phyloP scores from a whole-genome alignment of 352 stramenopile genomes.

The Elongisporangium anandrum region DNA sequence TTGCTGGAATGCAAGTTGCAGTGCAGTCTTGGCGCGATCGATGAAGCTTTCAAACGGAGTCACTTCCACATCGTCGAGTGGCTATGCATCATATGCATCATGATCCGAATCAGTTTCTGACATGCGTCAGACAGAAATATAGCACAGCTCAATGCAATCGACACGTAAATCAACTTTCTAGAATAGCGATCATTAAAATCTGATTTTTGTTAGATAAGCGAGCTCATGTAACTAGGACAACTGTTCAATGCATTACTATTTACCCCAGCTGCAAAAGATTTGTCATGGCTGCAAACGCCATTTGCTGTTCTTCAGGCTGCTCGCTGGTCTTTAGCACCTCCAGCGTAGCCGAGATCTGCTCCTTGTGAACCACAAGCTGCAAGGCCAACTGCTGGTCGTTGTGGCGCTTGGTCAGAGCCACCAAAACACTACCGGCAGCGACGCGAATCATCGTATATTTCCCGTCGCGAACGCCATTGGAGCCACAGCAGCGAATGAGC shows the following conservation, averaged over 20 bases:
- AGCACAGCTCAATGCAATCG: background rate
- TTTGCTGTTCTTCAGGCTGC: conserved; percentile 59
- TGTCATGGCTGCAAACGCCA: conserved; percentile 42
- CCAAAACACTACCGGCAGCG: conserved; percentile 43
- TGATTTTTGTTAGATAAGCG: background rate
- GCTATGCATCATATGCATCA: background rate
- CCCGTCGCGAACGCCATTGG: conserved; percentile 49
- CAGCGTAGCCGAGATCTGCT: conserved; percentile 34
- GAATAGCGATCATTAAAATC: background rate
- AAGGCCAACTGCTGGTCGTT: conserved; percentile 29
- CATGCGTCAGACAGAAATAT: background rate
- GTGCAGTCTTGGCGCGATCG: too few relatives aligned
- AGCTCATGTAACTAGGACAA: background rate
- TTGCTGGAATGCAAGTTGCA: too few relatives aligned
- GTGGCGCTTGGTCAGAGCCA: conserved; percentile 33
- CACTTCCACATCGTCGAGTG: too few relatives aligned
- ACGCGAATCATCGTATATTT: conserved; percentile 76
- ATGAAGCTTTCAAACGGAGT: too few relatives aligned
- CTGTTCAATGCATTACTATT: background rate
- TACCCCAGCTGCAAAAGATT: conserved; percentile 26
- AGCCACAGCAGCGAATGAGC: conserved; percentile 38
- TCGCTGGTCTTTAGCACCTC: conserved; percentile 44
- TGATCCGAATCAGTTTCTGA: background rate
- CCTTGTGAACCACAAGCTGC: conserved; percentile 41
- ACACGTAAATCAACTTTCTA: too few relatives aligned